Conservation (phyloP, 768 basidiomycete species). For the Suillus variegatus region DNA sequence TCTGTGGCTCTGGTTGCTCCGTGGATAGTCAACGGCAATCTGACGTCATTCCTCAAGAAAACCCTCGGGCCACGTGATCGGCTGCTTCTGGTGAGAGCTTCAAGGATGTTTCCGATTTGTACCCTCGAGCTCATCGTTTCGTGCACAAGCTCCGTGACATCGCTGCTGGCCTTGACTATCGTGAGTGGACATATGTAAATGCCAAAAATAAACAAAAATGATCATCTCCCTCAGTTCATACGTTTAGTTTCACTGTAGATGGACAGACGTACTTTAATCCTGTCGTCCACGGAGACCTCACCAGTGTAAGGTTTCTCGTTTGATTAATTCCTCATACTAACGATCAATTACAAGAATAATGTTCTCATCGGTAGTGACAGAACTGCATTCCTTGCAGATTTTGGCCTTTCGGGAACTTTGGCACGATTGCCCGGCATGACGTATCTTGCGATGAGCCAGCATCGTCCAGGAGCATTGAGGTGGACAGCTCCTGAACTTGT, state of each 20-base stretch:
- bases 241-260: neutral
- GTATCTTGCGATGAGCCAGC: constrained; percentile 10
- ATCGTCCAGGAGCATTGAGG: constrained; percentile 30
- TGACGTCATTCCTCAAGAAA: constrained; percentile 14
- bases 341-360: constrained; percentile 1
- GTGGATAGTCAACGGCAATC: constrained; percentile 17
- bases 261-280: neutral
- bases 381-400: constrained; percentile 43
- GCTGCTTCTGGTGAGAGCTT: constrained; percentile 17
- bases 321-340: neutral
- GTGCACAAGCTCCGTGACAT: neutral
- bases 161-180: constrained; percentile 1
- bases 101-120: neutral
- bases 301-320: constrained; percentile 2
- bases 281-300: constrained; percentile 10
- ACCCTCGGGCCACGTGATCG: constrained; percentile 8
- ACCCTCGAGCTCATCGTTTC: neutral
- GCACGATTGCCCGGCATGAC: constrained; percentile 30
- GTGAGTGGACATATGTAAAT: neutral
- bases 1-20: constrained; percentile 22
- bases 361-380: constrained; percentile 39
- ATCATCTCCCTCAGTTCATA: neutral
- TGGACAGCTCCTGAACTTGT: constrained; percentile 46
- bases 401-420: constrained; percentile 43
- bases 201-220: neutral